Conservation (phyloP, 2,329 filamentous ascomycete species). For the Cladosporium sp. region DNA sequence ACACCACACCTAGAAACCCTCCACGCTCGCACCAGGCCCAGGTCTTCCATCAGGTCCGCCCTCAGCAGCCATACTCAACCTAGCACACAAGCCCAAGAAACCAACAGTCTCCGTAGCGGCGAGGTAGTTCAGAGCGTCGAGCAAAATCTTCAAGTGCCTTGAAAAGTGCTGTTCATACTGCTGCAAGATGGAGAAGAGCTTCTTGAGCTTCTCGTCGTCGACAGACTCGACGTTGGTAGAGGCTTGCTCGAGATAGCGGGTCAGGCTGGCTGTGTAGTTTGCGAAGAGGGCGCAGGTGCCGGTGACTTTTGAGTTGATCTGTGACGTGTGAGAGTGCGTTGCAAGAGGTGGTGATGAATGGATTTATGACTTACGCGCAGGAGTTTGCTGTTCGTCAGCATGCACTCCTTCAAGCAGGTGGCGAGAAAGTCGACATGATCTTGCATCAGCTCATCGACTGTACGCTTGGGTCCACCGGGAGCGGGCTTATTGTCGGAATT, state of each 20-base stretch:
- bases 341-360: too few species aligned
- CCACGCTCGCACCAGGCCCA: slow-evolving; percentile 5
- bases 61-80: slow-evolving; percentile 76
- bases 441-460: slow-evolving; percentile 97
- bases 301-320: slow-evolving; percentile 98
- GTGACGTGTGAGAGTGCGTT: too few species aligned
- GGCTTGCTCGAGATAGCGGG: slow-evolving; percentile 67
- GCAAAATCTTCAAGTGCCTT: slow-evolving; percentile 83
- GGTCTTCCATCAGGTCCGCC: slow-evolving; percentile 40
- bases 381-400: slow-evolving; percentile 95
- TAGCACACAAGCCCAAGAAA: slow-evolving; percentile 78
- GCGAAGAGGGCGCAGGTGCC: slow-evolving; percentile 94
- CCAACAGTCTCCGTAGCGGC: slow-evolving; percentile 97
- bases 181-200: slow-evolving; percentile 79
- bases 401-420: slow-evolving; percentile 97
- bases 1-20: slow-evolving; percentile 2
- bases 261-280: slow-evolving; percentile 80
- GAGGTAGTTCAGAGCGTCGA: slow-evolving; percentile 95
- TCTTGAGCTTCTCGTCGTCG: slow-evolving; percentile 54
- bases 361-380: slow-evolving; percentile 62
- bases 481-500: background rate
- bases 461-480: slow-evolving; percentile 56
- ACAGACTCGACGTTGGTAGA: slow-evolving; percentile 56
- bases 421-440: slow-evolving; percentile 98
- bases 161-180: slow-evolving; percentile 95